Base-by-base conservation (phyloP, 2,329 filamentous ascomycete species). In the Penicillium carneum region DNA sequence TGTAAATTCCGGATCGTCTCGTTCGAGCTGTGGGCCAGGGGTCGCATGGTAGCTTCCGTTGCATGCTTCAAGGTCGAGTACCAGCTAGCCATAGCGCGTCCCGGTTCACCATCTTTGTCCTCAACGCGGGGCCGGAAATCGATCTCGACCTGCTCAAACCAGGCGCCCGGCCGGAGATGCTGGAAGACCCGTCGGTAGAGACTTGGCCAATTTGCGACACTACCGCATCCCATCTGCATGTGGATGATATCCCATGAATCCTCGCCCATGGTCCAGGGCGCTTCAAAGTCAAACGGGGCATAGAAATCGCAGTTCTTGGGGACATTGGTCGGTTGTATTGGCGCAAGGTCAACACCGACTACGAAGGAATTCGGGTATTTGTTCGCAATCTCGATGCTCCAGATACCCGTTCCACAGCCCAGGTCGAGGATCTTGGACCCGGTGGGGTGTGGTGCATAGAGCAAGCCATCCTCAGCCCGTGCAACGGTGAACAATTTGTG, bases 111-210 rank as follows among this genome's bases (percentile, higher is more conserved):
- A 23, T 54, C 20, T 26, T 46, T 36, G 7, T 46, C 87, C 64
- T 92, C 89, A 71, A 87, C 90, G 53, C 87, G 87, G 18, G 92
- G 92, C 49, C 85, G 82, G 77, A 91, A 91, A 76, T 98, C 92
- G 57, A 98, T 90, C 75, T 98, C 94, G 49, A 96, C 86, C 68
- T 96, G 92, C 77, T 98, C 93, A 57, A 97, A 84, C 56, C 93
- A 94, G 42, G 81, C 84, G 1, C 89, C 88, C 1, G 92, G 92
- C 69, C 87, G 88, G 29, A 97, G 83, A 72, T 96, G 91, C 86
- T 84, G 80, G 67, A 87, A 88, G 34, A 89, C 82, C 69, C 90
- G 90, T 64, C 82, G 79, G 76, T 97, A 97, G 45, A 95, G 80
- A 47, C 84, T 83, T 4, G 84, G 82, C 93, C 92, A 97, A 71